Evolutionary conservation across 495 filamentous ascomycete genomes (phyloP).

Genomic region (Aspergillus bertholletiae): DNA sequence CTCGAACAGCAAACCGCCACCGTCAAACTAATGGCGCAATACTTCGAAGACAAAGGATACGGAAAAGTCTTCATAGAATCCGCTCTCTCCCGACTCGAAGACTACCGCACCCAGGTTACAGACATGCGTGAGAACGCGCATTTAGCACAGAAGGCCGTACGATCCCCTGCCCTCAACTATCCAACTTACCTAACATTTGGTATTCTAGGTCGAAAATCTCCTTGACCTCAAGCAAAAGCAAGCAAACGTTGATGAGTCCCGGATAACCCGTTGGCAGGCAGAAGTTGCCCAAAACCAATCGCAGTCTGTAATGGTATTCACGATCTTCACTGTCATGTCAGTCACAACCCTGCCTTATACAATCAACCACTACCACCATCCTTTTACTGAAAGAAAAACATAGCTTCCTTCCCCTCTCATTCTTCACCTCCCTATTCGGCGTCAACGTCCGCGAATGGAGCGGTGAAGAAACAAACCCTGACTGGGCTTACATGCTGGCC

Average conservation of each 20-base stretch:
- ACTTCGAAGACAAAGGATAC: conserved; percentile 31
- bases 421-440: conserved; percentile 65
- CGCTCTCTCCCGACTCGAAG: conserved; percentile 48
- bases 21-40: conserved; percentile 46
- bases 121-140: conserved; percentile 56
- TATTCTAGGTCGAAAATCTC: conserved; percentile 58
- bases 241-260: conserved; percentile 64
- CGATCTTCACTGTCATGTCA: conserved; percentile 64
- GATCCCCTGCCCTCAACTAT: background rate
- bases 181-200: background rate
- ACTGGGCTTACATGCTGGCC: conserved; percentile 29
- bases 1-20: conserved; percentile 54
- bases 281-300: conserved; percentile 62
- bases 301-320: conserved; percentile 66
- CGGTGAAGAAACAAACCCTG: conserved; percentile 30
- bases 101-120: conserved; percentile 52
- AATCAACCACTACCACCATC: background rate
- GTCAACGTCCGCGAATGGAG: conserved; percentile 66
- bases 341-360: conserved; percentile 40
- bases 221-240: conserved; percentile 68
- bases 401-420: conserved; percentile 59
- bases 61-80: conserved; percentile 45
- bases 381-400: conserved; percentile 7
- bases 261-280: conserved; percentile 59
- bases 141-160: conserved; percentile 38